These are phyloP conservation scores for Alternaria viburni DNA, from an alignment of 2,329 filamentous ascomycete species.

Conservation along the genomic window DNA sequence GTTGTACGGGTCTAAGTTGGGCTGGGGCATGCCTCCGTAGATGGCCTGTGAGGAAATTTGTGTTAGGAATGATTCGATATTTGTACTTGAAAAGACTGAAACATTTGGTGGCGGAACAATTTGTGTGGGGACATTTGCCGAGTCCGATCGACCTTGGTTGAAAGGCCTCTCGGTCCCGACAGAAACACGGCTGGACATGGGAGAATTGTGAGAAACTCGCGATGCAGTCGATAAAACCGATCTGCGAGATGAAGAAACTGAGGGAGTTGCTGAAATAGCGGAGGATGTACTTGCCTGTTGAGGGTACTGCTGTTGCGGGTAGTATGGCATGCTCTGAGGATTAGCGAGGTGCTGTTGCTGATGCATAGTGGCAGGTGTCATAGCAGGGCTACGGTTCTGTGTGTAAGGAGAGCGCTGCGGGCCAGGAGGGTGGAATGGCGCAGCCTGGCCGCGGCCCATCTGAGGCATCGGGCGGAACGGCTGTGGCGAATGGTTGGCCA, in stretches of 20 bases:
- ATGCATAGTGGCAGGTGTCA: constrained; percentile 67
- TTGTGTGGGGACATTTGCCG: constrained; percentile 32
- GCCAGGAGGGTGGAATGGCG: constrained; percentile 57
- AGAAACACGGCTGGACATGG: constrained; percentile 14
- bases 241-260: constrained; percentile 27
- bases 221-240: constrained; percentile 18
- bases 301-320: constrained; percentile 62
- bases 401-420: constrained; percentile 63
- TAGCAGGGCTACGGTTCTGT: constrained; percentile 65
- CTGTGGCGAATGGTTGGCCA: constrained; percentile 56
- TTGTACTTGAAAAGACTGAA: constrained; percentile 65
- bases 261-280: constrained; percentile 43
- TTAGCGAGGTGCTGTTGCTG: constrained; percentile 61
- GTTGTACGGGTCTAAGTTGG: constrained; percentile 49
- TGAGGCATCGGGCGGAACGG: constrained; percentile 60
- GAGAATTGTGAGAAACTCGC: constrained; percentile 19
- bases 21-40: constrained; percentile 60
- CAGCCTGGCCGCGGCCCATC: constrained; percentile 59
- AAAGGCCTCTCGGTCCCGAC: constrained; percentile 21
- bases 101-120: neutral
- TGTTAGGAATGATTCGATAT: constrained; percentile 78
- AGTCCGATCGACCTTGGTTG: constrained; percentile 22
- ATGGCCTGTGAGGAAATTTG: constrained; percentile 68
- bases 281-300: constrained; percentile 66
- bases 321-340: constrained; percentile 69